Evolutionary conservation across 768 basidiomycete genomes (phyloP).

Genomic region (Mycena galericulata): DNA sequence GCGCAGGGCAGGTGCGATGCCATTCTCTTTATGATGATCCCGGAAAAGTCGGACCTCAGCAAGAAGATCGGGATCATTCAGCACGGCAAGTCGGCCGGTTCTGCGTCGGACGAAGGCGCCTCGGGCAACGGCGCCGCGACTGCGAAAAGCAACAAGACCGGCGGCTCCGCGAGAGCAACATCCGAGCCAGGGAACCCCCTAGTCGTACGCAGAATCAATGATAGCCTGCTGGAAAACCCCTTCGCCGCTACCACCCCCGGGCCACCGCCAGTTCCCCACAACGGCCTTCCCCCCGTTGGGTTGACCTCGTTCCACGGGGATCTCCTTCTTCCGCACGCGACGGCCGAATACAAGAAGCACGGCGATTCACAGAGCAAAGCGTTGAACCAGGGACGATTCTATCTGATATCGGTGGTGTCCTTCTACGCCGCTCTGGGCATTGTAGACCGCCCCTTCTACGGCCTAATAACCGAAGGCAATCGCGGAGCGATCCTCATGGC

Average conservation of each 20-base stretch:
- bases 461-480: not conserved
- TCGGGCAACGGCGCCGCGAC: no score
- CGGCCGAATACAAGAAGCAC: constrained; percentile 9
- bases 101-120: no score
- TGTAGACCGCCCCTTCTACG: constrained; percentile 17
- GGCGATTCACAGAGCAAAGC: not conserved
- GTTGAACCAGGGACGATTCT: constrained; percentile 4
- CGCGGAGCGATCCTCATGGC: constrained; percentile 8
- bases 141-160: no score
- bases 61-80: no score
- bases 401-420: constrained; percentile 9
- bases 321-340: constrained; percentile 8
- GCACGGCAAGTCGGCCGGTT: no score
- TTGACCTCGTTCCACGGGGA: not conserved
- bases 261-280: no score
- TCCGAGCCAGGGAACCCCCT: no score
- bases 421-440: constrained; percentile 18
- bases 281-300: no score
- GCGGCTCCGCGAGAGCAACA: no score
- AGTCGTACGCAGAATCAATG: no score
- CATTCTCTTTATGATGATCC: not conserved
- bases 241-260: no score
- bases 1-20: not conserved
- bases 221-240: no score
- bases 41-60: not conserved